phyloP scores from a whole-genome alignment of 179 eudicot genomes.

The Beta macrorhiza region DNA sequence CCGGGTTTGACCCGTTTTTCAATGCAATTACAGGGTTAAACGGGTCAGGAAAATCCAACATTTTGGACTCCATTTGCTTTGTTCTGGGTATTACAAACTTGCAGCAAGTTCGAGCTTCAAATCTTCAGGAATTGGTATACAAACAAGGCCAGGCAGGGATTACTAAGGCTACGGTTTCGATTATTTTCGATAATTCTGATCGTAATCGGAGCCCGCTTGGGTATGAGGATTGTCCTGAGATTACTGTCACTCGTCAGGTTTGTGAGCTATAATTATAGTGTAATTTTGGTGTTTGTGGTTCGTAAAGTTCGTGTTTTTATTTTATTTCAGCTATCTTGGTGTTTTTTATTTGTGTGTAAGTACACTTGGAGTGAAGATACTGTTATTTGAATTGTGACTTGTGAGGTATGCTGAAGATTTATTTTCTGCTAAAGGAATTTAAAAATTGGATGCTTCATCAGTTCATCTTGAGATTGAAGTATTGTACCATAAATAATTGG shows the following conservation, averaged over 20 bases:
- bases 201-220: constrained; percentile 86
- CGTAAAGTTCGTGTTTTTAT: not conserved
- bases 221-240: constrained; percentile 76
- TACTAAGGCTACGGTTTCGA: constrained; percentile 88
- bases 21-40: constrained; percentile 95
- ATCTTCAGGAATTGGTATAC: constrained; percentile 91
- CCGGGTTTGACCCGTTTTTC: constrained; percentile 89
- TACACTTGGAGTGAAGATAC: not conserved
- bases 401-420: not conserved
- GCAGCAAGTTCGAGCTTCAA: constrained; percentile 96
- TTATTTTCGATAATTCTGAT: constrained; percentile 78
- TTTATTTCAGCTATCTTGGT: not conserved
- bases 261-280: not conserved
- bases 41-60: constrained; percentile 97
- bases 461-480: not conserved
- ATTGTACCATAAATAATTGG: not conserved
- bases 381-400: too few relatives aligned
- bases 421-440: not conserved
- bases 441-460: not conserved
- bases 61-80: constrained; percentile 92
- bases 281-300: not conserved
- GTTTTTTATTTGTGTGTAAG: not conserved
- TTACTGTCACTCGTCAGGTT: constrained; percentile 98
- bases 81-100: constrained; percentile 79
- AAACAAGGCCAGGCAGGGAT: constrained; percentile 99